Evolutionary conservation across 768 basidiomycete genomes (phyloP), one percentile per base, ranked within the genome.

Genomic region (Solioccasus polychromus): DNA sequence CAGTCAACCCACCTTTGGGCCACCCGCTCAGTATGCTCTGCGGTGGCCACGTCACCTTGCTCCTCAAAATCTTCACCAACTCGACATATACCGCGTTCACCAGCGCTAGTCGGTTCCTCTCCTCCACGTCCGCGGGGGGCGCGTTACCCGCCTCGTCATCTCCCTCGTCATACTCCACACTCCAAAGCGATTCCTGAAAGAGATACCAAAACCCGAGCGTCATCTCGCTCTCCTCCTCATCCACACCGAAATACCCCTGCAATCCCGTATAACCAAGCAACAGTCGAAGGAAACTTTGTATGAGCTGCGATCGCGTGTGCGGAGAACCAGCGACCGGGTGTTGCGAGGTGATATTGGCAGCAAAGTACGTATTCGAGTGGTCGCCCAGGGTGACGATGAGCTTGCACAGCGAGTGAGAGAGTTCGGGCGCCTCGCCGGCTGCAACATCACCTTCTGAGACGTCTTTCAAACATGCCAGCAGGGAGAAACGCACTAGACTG

Each of bases 161-260:
- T 22, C 34, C 55, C 8, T 59, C 56, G 39, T 77, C 77, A 45
- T 73, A 82, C 42, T 85, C 82, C 11, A 74, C 74, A 28, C 70
- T 75, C 88, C 88, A 92, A 20, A 92, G 63, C 1, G 89, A 80
- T 60, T 97, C 93, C 64, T 95, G 92, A 45, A 95, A 78, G 31
- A 90, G 70, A 52, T 91, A 94, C 87, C 94, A 95, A 57, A 94
- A 94, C 1, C 80, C 80, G 3, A 95, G 75, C 3, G 87, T 87
- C 73, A 85, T 77, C 65, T 94, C 91, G 55, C 88, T 92, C 59
- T 88, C 84, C 39, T 90, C 87, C 61, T 94, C 93, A 37, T 94
- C 92, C 0, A 79, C 76, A 1, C 87, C 88, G 58, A 84, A 90
- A 49, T 79, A 81, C 0, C 90, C 91, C 0, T 83, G 80, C 9